Conservation (phyloP, 2,329 filamentous ascomycete species). For the Macrophomina phaseolina region DNA sequence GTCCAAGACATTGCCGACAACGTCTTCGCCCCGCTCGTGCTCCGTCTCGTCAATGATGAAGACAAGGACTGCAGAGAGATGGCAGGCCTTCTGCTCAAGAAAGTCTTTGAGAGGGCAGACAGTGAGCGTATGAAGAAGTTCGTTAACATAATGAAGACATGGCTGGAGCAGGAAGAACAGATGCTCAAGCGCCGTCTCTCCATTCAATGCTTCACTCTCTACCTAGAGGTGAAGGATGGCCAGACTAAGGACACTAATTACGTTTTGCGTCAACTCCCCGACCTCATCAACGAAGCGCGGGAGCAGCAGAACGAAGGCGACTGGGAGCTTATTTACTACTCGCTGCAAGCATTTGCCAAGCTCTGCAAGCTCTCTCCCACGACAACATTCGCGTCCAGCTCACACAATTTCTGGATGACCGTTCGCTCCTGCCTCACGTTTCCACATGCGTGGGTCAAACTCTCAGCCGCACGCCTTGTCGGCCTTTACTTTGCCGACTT, state of each 20-base stretch:
- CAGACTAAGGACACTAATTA: slow-evolving; percentile 70
- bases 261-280: slow-evolving; percentile 58
- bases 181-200: slow-evolving; percentile 72
- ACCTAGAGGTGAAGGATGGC: slow-evolving; percentile 72
- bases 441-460: slow-evolving; percentile 74
- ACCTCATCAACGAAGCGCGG: slow-evolving; percentile 57
- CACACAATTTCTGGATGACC: slow-evolving; percentile 71
- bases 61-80: slow-evolving; percentile 83
- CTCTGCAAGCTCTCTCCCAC: slow-evolving; percentile 71
- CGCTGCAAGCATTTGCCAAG: slow-evolving; percentile 71
- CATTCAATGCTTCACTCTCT: slow-evolving; percentile 81
- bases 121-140: slow-evolving; percentile 74
- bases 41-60: slow-evolving; percentile 87
- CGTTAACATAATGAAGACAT: slow-evolving; percentile 71
- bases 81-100: slow-evolving; percentile 78
- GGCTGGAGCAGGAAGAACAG: slow-evolving; percentile 79
- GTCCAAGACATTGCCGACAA: slow-evolving; percentile 80
- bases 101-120: slow-evolving; percentile 79
- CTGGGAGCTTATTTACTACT: slow-evolving; percentile 76
- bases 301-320: slow-evolving; percentile 61
- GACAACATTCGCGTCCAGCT: slow-evolving; percentile 64
- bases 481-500: slow-evolving; percentile 82
- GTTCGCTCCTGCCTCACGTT: slow-evolving; percentile 74
- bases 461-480: slow-evolving; percentile 75
- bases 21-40: slow-evolving; percentile 84